Evolutionary conservation across 2,329 filamentous ascomycete genomes (phyloP).

Genomic region (Aspergillus sp.): DNA sequence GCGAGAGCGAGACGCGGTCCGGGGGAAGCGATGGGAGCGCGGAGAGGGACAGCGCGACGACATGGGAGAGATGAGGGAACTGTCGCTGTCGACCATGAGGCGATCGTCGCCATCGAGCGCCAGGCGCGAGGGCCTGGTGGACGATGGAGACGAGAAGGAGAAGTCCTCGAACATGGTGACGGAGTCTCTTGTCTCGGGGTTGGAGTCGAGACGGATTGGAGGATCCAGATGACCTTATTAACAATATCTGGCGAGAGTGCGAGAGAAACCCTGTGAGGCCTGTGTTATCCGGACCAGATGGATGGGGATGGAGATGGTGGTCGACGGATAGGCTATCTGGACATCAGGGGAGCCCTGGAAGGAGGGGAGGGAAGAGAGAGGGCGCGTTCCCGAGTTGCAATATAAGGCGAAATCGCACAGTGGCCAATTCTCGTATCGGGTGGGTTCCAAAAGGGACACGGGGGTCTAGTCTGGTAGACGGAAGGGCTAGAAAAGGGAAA

Average conservation of each 20-base stretch:
- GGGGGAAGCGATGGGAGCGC: slow-evolving; percentile 33
- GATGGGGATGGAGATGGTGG: neutral
- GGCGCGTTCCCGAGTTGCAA: slow-evolving; percentile 8
- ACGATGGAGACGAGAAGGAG: slow-evolving; percentile 43
- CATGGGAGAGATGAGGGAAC: slow-evolving; percentile 41
- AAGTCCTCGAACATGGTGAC: slow-evolving; percentile 45
- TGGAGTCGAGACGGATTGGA: neutral
- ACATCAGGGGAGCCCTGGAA: slow-evolving; percentile 2
- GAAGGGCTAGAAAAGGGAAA: slow-evolving; percentile 2
- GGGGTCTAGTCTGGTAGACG: slow-evolving; percentile 1
- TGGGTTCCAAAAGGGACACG: neutral
- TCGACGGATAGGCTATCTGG: neutral
- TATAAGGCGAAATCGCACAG: slow-evolving; percentile 7
- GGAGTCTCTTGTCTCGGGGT: neutral
- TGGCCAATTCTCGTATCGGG: slow-evolving; percentile 6
- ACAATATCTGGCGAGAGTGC: neutral
- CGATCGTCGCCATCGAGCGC: slow-evolving; percentile 36
- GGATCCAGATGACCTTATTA: neutral
- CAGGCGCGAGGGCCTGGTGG: slow-evolving; percentile 29
- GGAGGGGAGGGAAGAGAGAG: slow-evolving; percentile 9
- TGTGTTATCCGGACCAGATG: neutral
- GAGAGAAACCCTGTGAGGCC: neutral
- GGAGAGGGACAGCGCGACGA: slow-evolving; percentile 48
- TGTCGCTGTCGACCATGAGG: slow-evolving; percentile 40
- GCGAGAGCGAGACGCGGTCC: slow-evolving; percentile 33